A percentile compares a stretch with the other conserved stretches of the same genome.
phyloP scores from a whole-genome alignment of 805 yeast genomes.

The Alloascoidea hylecoeti region DNA sequence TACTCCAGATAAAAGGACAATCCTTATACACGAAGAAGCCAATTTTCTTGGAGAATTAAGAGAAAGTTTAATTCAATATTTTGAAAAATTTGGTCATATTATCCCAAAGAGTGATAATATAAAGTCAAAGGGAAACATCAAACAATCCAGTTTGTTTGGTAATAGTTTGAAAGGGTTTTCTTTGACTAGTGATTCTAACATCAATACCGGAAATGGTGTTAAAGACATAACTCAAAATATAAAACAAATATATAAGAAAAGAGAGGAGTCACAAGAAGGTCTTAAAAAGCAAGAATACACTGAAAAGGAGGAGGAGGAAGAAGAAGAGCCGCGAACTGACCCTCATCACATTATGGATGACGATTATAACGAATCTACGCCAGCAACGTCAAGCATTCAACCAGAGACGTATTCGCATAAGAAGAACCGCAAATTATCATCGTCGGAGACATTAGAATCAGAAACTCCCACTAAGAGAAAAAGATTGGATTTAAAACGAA shows the following conservation, averaged over 20 bases:
- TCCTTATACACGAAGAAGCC: constrained; percentile 54
- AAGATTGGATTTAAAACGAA: too few relatives aligned
- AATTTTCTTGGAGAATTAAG: constrained; percentile 40
- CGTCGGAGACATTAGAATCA: too few relatives aligned
- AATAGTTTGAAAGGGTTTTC: constrained; percentile 3
- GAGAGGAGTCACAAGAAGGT: constrained; percentile 3
- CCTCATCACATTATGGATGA: too few relatives aligned
- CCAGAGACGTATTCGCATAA: too few relatives aligned
- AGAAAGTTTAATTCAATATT: constrained; percentile 32
- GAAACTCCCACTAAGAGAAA: too few relatives aligned
- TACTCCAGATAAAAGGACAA: constrained; percentile 78
- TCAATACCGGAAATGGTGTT: too few relatives aligned
- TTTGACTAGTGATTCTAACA: too few relatives aligned
- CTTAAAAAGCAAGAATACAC: constrained; percentile 2
- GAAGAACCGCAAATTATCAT: too few relatives aligned
- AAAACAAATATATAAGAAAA: constrained; percentile 5
- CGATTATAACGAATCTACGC: too few relatives aligned
- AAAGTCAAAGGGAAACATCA: background rate
- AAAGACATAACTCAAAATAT: constrained; percentile 8
- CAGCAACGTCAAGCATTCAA: too few relatives aligned
- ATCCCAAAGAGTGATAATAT: constrained; percentile 19
- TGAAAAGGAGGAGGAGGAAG: constrained; percentile 6
- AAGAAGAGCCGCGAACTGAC: too few relatives aligned
- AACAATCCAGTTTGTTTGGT: background rate
- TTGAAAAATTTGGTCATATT: constrained; percentile 21